Conservation (phyloP, 768 basidiomycete genomes). For the Boletus pseudopeckii region DNA sequence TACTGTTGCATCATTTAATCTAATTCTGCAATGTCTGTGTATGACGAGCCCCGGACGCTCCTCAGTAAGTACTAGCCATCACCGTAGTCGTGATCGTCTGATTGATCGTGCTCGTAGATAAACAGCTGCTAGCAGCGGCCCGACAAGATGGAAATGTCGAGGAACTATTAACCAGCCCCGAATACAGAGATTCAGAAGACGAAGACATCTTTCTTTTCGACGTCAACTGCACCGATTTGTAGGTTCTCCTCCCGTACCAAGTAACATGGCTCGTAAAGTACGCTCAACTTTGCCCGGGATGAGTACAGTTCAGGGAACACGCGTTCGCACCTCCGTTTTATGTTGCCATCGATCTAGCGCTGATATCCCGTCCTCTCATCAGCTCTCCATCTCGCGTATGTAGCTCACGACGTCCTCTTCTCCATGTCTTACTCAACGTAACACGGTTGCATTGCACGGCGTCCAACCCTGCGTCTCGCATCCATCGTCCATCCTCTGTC, state of each 20-base stretch:
- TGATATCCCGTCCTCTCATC: slow-evolving; percentile 7
- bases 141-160: slow-evolving; percentile 26
- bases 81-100: not conserved
- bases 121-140: slow-evolving; percentile 23
- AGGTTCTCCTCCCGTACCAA: slow-evolving; percentile 2
- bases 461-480: not conserved
- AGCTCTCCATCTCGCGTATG: slow-evolving; percentile 34
- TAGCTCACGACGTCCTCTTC: not conserved
- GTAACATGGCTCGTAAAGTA: not conserved
- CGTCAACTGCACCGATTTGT: slow-evolving; percentile 32
- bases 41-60: slow-evolving; percentile 12
- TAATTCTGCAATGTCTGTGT: slow-evolving; percentile 12
- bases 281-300: not conserved
- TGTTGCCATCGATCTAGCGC: slow-evolving; percentile 1
- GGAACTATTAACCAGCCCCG: slow-evolving; percentile 17
- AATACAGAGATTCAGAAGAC: slow-evolving; percentile 21
- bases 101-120: slow-evolving; percentile 16
- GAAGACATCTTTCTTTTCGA: slow-evolving; percentile 25
- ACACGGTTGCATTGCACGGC: not conserved
- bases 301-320: slow-evolving; percentile 27
- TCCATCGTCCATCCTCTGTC: not conserved
- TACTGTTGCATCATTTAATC: not conserved
- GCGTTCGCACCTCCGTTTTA: slow-evolving; percentile 20
- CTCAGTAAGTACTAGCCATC: slow-evolving; percentile 15
- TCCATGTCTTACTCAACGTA: not conserved